Conservation (phyloP, 192 early-diverging fungal species). For the Chytriomyces confervae region DNA sequence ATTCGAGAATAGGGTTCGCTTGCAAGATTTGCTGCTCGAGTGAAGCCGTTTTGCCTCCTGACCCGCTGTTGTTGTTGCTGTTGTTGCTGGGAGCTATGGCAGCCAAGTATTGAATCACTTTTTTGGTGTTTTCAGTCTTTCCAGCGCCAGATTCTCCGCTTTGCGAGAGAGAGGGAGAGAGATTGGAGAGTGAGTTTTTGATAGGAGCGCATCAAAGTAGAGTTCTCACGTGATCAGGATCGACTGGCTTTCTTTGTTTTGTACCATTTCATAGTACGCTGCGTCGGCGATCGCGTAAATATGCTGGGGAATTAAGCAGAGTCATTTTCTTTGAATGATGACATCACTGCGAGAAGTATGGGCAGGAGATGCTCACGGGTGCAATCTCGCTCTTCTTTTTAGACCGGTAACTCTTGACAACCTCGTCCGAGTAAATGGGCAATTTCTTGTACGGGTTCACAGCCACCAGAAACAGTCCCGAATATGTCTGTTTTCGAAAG, state of each 20-base stretch:
- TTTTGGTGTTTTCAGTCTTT: slow-evolving; percentile 99
- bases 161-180: slow-evolving; percentile 33
- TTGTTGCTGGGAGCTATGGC: slow-evolving; percentile 75
- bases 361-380: slow-evolving; percentile 31
- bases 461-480: slow-evolving; percentile 97
- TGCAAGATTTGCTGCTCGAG: slow-evolving; percentile 93
- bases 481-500: slow-evolving; percentile 78
- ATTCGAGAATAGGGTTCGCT: slow-evolving; percentile 96
- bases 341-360: neutral
- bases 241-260: slow-evolving; percentile 92
- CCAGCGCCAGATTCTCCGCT: slow-evolving; percentile 97
- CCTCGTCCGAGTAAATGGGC: slow-evolving; percentile 85
- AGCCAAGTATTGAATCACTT: slow-evolving; percentile 97
- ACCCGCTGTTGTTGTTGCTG: slow-evolving; percentile 32
- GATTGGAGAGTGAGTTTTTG: neutral
- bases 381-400: slow-evolving; percentile 56
- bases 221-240: slow-evolving; percentile 90
- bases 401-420: slow-evolving; percentile 71
- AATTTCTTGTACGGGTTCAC: slow-evolving; percentile 96
- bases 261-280: slow-evolving; percentile 95
- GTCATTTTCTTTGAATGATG: slow-evolving; percentile 45
- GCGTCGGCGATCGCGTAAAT: slow-evolving; percentile 92
- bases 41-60: slow-evolving; percentile 45
- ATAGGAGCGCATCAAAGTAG: neutral
- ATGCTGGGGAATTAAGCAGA: slow-evolving; percentile 58